Base-by-base conservation (phyloP, 257 asterid species). In the Jaltomata sinuosa region DNA sequence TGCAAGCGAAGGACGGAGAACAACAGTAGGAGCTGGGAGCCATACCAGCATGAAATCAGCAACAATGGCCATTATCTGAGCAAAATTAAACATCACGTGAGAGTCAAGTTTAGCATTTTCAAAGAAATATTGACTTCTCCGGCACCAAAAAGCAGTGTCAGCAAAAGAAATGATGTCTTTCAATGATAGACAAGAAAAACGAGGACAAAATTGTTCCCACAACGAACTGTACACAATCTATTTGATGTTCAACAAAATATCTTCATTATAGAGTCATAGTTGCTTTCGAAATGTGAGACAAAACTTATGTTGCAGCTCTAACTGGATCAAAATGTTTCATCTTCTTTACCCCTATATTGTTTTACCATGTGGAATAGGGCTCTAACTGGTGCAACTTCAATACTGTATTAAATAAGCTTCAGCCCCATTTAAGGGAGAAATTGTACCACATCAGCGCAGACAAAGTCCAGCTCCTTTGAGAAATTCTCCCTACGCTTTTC, bases 41-140 rank as follows among this genome's bases (percentile, higher is more conserved):
- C 98, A 96, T 18, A 93, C 99, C 18, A 96, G 94, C 99, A 96
- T 96, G 92, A 96, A 96, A 92, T 96, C 99, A 67, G 99, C 99
- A 85, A 96, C 87, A 81, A 96, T 88, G 83, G 99, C 98, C 99
- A 96, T 94, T 67, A 96, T 92, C 99, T 96, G 87, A 80, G 81
- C 1, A 76, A 76, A 29, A 84, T 53, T 80, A 45, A 25, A 55
- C 0, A 11, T 81, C 40, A 55, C 3, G 21, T 4, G 3, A 6
- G 36, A 53, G 76, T 81, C 84, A 81, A 27, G 27, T 47, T 14
- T 76, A 76, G 42, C 36, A 25, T 25, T 76, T 45, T 47, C 36
- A 49, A 76, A n/a, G 36, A 76, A 42, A 42, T 42, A 22, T 7
- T 74, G 15, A 76, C 42, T 47, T 47, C 61, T 76, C 61, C 61